These are phyloP conservation scores for Elsinoe arachidis DNA, from an alignment of 2,329 filamentous ascomycete species.

Conservation along the genomic window DNA sequence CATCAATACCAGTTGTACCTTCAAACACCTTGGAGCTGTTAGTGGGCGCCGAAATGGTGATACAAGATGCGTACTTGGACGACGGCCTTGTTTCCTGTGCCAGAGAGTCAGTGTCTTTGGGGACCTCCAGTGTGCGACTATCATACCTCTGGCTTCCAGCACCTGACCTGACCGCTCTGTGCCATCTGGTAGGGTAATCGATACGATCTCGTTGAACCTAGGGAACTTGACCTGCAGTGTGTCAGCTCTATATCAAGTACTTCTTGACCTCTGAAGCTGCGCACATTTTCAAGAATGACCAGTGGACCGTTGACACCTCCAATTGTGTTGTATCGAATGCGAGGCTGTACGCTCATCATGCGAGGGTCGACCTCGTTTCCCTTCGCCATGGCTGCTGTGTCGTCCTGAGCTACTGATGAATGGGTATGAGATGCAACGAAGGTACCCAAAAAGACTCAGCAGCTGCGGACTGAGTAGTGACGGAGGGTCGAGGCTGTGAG, in stretches of 20 bases:
- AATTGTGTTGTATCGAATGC: constrained; percentile 95
- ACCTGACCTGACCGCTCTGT: constrained; percentile 90
- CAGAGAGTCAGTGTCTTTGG: not conserved
- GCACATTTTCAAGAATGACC: constrained; percentile 92
- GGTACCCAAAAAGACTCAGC: constrained; percentile 8
- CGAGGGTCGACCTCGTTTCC: constrained; percentile 35
- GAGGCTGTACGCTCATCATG: constrained; percentile 54
- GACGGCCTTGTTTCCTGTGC: constrained; percentile 76
- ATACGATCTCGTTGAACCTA: constrained; percentile 95
- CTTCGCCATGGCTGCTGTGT: constrained; percentile 23
- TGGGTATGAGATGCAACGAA: not conserved
- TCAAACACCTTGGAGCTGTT: constrained; percentile 69
- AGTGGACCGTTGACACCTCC: constrained; percentile 95
- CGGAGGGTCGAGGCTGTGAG: constrained; percentile 19
- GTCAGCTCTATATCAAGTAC: constrained; percentile 20
- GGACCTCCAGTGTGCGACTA: not conserved
- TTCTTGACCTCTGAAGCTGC: constrained; percentile 26
- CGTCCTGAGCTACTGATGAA: not conserved
- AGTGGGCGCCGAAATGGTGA: not conserved
- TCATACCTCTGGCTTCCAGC: constrained; percentile 85
- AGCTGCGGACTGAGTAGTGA: constrained; percentile 17
- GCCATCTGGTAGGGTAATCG: constrained; percentile 90
- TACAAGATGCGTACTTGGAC: constrained; percentile 61
- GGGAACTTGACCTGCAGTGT: constrained; percentile 81
- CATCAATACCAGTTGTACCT: constrained; percentile 92